phyloP scores from a whole-genome alignment of 257 asterid species.

The Solanum paucissectum region DNA sequence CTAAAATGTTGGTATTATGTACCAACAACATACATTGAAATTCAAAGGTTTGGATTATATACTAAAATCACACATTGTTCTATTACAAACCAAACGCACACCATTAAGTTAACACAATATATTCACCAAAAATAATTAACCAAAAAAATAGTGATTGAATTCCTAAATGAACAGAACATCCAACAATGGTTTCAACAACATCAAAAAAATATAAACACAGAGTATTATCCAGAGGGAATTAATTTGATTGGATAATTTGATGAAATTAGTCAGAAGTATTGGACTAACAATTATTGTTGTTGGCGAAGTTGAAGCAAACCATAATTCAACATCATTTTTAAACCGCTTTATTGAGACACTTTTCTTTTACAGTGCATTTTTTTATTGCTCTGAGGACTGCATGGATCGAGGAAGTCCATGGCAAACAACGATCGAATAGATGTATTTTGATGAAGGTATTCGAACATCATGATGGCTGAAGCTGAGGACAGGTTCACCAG shows the following conservation, averaged over 20 bases:
- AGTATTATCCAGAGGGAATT: too few relatives aligned
- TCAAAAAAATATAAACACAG: too few relatives aligned
- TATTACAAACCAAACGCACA: too few relatives aligned
- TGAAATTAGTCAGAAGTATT: constrained; percentile 25
- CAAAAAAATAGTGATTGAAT: too few relatives aligned
- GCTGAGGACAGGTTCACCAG: constrained; percentile 36
- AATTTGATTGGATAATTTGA: constrained; percentile 17
- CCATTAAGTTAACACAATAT: too few relatives aligned
- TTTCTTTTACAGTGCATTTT: constrained; percentile 33
- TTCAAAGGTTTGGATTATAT: too few relatives aligned
- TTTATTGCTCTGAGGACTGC: constrained; percentile 27
- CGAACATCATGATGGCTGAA: constrained; percentile 38
- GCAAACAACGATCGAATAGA: constrained; percentile 26
- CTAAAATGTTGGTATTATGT: too few relatives aligned
- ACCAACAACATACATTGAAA: too few relatives aligned
- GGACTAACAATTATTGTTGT: constrained; percentile 47
- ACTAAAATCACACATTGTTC: too few relatives aligned
- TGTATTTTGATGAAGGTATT: constrained; percentile 42
- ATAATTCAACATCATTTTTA: constrained; percentile 45
- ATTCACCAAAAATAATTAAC: too few relatives aligned
- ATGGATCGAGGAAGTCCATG: constrained; percentile 24
- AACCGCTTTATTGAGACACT: constrained; percentile 50
- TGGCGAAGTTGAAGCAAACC: constrained; percentile 54
- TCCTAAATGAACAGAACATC: too few relatives aligned
- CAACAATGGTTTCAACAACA: too few relatives aligned